Evolutionary conservation across 2,329 filamentous ascomycete genomes (phyloP), one percentile per base, ranked within the genome.

Genomic region (Verticillium klebahnii): DNA sequence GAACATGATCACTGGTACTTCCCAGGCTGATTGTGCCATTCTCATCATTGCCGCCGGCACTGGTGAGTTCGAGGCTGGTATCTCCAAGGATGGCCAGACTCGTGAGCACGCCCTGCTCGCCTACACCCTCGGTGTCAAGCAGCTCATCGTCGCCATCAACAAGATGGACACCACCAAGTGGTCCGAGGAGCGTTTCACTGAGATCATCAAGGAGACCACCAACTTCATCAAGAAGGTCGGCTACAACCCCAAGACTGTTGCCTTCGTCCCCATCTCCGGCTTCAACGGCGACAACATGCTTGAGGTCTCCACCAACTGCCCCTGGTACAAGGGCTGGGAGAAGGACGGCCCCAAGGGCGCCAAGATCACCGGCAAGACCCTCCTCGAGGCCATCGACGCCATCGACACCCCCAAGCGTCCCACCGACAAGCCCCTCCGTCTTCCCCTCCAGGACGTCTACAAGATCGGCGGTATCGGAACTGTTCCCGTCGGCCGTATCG

Each of bases 1-100:
- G 94, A 99, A 98, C 93, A 99, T 99, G 95, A 99, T 99, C 83
- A 98, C 95, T 90, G 95, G 95, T 93, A 98, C 95, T 79, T 99
- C 95, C 82, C 95, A 98, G 91, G 95, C 95, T 75, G 95, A 99
- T 80, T 98, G 95, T 85, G 95, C 95, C 78, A 92, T 99, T 82
- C 93, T 99, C 87, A 98, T 99, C 86, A 99, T 99, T 84, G 95
- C 94, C 76, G 93, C 95, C 78, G 95, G 95, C 88, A 97, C 93
- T 92, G 95, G 95, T 97, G 95, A 99, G 89, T 99, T 99, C 90
- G 95, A 99, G 90, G 95, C 95, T 90, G 95, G 95, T 98, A 99
- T 99, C 91, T 98, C 95, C 90, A 99, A 99, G 92, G 95, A 98
- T 92, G 95, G 95, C 83, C 95, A 99, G 92, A 99, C 95, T 75